Base-by-base conservation (phyloP, 2,329 filamentous ascomycete genomes). In the Diaporthe nobilis region DNA sequence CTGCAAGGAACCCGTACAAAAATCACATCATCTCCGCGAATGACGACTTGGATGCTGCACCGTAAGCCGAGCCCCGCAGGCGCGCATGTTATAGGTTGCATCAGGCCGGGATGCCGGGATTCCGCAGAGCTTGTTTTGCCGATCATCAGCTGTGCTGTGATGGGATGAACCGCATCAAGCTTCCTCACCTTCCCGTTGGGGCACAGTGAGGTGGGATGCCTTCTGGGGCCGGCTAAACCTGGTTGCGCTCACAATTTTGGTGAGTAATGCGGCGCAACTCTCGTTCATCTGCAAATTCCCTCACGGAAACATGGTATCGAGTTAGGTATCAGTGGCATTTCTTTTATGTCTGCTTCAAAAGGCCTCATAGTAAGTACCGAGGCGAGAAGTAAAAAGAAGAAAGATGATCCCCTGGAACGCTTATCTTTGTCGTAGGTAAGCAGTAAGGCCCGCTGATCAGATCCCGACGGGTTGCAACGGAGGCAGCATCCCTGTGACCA, bases 161-260 rank as follows among this genome's bases (percentile, higher is more conserved):
- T 53, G 47, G 65, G 65, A 70, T 70, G 49, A 70, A 57, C 49
- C 6, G 31, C 42, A 17, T 47, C 53, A 60, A 60, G 60, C 44
- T 55, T 61, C 13, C 31, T 73, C 10, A 65, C 71, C 71, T 73
- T 65, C 71, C 71, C 37, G 25, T 55, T 55, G 60, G 31, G 71
- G 71, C n/a, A 28, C n/a, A 13, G 47, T 65, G 34, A 57, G 49
- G 58, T 73, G 7, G 71, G 47, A 55, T 61, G 60, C 47, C 49
- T 63, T 63, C 58, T 63, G 71, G 60, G n/a, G 71, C 60, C 58
- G 58, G 13, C 17, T 72, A 42, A 28, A n/a, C 34, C 28, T 42
- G 47, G 15, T 1, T 22, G 28, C 31, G 25, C 17, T n/a, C 8
- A 17, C 17, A 10, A 4, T 53, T 63, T n/a, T 15, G 34, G 39